Evolutionary conservation across 2,329 filamentous ascomycete species (phyloP), one percentile per base, ranked within the genome.

Genomic region (Aureobasidium sp.): DNA sequence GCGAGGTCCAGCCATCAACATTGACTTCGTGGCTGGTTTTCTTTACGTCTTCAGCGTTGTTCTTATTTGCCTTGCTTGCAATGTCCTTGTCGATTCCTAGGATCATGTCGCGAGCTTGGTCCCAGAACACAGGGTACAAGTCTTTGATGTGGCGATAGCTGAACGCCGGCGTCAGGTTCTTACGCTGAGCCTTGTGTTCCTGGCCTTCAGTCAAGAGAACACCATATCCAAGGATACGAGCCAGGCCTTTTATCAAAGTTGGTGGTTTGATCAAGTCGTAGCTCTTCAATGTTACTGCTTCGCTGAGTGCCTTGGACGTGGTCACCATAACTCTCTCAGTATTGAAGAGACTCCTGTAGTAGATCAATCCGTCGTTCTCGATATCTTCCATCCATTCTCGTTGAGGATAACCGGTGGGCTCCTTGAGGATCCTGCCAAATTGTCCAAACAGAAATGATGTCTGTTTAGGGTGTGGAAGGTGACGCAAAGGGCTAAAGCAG

Each of bases 131-230:
- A 0, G 90, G 87, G 68, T 95, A 94, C 15, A 96, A 77, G 63
- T 93, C 83, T 71, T 94, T 95, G 71, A 96, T 79, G 68, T 95
- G 89, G 24, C 91, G 83, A 70, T 90, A 95, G n/a, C 85, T 81
- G 72, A 96, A 96, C 1, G 90, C 89, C 0, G 91, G 91, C 76
- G 87, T 84, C 19, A 96, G 82, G 62, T 87, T 85, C 71, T 89
- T 91, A 50, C 92, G 82, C 63, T 82, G 78, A 56, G 76, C 76
- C 64, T 74, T 76, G 67, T 83, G 81, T 29, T 75, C 76, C 5
- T 77, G 74, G 2, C 79, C 79, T 65, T 83, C 80, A 0, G 77
- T 76, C 63, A 81, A 71, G 45, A 82, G 75, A 58, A 83, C 64
- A 0, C 81, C 80, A 52, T 80, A 76, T 0, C 80, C 81, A 1